Evolutionary conservation across 2,329 filamentous ascomycete species (phyloP).

Genomic region (Westerdykella aurantiaca): DNA sequence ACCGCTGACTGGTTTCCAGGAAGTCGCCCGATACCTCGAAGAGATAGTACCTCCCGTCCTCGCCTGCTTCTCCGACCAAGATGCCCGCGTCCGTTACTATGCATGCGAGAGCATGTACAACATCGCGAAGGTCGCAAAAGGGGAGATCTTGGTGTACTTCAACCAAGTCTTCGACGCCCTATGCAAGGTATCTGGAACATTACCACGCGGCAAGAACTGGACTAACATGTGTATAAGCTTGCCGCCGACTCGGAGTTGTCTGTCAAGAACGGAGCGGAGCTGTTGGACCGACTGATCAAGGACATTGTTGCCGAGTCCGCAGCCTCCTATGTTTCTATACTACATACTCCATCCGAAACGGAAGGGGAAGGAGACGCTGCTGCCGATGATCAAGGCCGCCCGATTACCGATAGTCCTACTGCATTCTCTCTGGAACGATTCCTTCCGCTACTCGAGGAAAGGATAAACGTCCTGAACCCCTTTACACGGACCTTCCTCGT

Average conservation of each 20-base stretch:
- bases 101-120: constrained; percentile 99
- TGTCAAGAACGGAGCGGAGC: constrained; percentile 95
- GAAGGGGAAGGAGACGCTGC: constrained; percentile 40
- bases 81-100: constrained; percentile 95
- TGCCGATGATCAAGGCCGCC: constrained; percentile 16
- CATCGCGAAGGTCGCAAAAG: constrained; percentile 98
- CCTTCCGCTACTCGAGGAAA: constrained; percentile 87
- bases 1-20: constrained; percentile 48
- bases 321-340: constrained; percentile 85
- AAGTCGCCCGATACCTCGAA: constrained; percentile 84
- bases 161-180: constrained; percentile 97
- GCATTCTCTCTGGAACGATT: constrained; percentile 89
- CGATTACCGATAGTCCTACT: constrained; percentile 54
- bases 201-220: background rate
- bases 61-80: constrained; percentile 95
- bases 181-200: constrained; percentile 63
- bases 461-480: constrained; percentile 89
- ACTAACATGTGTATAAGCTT: constrained; percentile 53
- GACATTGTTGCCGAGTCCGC: constrained; percentile 95
- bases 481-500: constrained; percentile 94
- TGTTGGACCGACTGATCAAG: constrained; percentile 90
- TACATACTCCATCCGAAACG: constrained; percentile 59
- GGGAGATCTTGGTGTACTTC: constrained; percentile 94
- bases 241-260: constrained; percentile 94
- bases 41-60: constrained; percentile 94